Evolutionary conservation across 2,329 filamentous ascomycete species (phyloP), one percentile per base, ranked within the genome.

Genomic region (Paracorniculantispora psalliotae): DNA sequence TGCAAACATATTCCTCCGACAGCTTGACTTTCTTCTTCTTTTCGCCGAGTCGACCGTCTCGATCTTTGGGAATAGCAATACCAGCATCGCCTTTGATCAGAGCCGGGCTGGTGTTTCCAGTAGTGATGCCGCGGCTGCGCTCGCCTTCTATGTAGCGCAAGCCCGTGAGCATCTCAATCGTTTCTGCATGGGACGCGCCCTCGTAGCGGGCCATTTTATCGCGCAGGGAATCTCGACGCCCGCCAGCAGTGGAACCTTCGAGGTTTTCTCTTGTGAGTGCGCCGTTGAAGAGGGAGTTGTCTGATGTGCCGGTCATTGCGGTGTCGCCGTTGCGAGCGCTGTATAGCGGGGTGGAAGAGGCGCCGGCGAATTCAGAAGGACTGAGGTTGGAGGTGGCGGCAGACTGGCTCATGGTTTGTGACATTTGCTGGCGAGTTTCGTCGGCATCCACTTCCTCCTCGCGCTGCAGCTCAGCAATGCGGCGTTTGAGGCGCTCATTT

Each of bases 131-230:
- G 60, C 87, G 86, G 61, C 90, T 93, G 60, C 92, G 83, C 77
- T 97, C 93, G 49, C 92, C 93, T 64, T 96, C 91, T 19, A 88
- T 83, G 70, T 96, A 97, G 56, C 89, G 83, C 59, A 97, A 76
- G 4, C 93, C 93, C 0, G 93, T 97, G 62, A 97, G 80, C 83
- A 96, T 91, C 72, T 97, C 92, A 63, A 97, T 96, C 0, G 88
- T 91, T 64, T 96, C 91, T 5, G 91, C 85, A 67, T 93, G 90
- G 0, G 85, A 87, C 26, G 84, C 79, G 4, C 85, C 87, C 67
- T 96, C 91, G 66, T 90, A 91, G 47, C 89, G 83, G 7, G 88
- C 88, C 87, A 92, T 92, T 72, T 92, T 94, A 65, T 96, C 91
- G 54, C 86, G 84, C 62, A 92, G 88, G 54, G 88, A 91, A 68